Conservation (phyloP, 1,139 yeast species). For the Hyphopichia burtonii region DNA sequence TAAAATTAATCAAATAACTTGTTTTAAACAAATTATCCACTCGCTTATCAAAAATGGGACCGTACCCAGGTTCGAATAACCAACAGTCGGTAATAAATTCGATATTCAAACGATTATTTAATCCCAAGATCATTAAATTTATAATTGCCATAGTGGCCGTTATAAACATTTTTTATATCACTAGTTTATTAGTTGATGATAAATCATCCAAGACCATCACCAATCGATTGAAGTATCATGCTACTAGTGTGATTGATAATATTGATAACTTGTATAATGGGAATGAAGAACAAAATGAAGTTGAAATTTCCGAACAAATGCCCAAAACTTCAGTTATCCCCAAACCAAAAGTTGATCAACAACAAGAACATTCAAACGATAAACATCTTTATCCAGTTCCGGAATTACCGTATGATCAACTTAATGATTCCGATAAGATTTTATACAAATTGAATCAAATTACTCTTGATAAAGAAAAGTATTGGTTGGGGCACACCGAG, state of each 20-base stretch:
- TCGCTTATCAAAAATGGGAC: background rate
- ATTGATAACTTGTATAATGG: constrained; percentile 5
- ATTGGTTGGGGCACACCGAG: constrained; percentile 31
- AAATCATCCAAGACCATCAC: constrained; percentile 11
- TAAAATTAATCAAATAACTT: too few species aligned
- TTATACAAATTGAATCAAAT: constrained; percentile 20
- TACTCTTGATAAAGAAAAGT: constrained; percentile 17
- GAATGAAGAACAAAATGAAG: background rate
- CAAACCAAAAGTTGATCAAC: background rate
- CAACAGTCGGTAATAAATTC: constrained; percentile 7
- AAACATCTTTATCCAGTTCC: constrained; percentile 14
- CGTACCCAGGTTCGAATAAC: background rate
- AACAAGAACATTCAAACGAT: constrained; percentile 4
- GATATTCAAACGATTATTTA: constrained; percentile 12
- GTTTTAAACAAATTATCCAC: too few species aligned
- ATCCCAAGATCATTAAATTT: constrained; percentile 17
- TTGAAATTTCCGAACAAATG: constrained; percentile 32
- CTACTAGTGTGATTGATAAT: constrained; percentile 13
- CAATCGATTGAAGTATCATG: constrained; percentile 13
- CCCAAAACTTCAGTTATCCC: constrained; percentile 4
- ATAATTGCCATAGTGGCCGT: constrained; percentile 19
- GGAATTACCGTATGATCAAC: constrained; percentile 14
- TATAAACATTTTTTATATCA: constrained; percentile 17
- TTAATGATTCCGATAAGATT: constrained; percentile 18
- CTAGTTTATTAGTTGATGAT: constrained; percentile 16